These are phyloP conservation scores for Penicillium desertorum DNA, from an alignment of 495 filamentous ascomycete species.

Conservation along the genomic window DNA sequence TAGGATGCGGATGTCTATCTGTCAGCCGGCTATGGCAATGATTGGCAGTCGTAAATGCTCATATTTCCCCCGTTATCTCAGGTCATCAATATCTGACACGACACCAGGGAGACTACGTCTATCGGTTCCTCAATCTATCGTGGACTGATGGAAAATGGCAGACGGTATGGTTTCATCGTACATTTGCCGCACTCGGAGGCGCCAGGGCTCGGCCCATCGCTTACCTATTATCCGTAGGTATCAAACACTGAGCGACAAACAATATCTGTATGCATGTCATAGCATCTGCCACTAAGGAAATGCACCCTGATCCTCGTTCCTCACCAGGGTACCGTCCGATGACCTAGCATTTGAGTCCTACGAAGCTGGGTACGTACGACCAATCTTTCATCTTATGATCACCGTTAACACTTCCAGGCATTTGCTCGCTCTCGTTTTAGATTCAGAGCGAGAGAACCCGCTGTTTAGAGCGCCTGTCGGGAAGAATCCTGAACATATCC, in stretches of 20 bases:
- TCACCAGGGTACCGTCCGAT: conserved; percentile 2
- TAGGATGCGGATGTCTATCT: conserved; percentile 3
- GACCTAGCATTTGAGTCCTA: conserved; percentile 8
- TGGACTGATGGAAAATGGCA: not conserved
- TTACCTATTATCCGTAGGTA: not conserved
- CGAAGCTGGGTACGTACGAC: conserved; percentile 6
- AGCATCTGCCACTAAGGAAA: not conserved
- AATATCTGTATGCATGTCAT: not conserved
- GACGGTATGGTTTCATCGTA: not conserved
- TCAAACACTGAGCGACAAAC: not conserved
- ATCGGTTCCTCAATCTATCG: conserved; percentile 10
- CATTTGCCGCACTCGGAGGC: not conserved
- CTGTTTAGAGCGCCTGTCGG: conserved; percentile 3
- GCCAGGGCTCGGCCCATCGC: not conserved
- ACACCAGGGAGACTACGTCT: conserved; percentile 10
- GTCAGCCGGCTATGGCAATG: not conserved
- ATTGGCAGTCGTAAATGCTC: conserved; percentile 6
- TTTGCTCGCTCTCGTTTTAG: not conserved
- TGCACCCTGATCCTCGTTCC: not conserved
- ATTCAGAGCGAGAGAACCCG: not conserved
- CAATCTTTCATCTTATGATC: not conserved
- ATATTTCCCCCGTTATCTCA: not conserved
- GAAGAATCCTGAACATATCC: conserved; percentile 1
- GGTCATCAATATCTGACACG: not conserved
- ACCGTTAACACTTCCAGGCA: not conserved